phyloP scores from a whole-genome alignment of 108 stramenopile genomes.

The Discostella pseudostelligera region DNA sequence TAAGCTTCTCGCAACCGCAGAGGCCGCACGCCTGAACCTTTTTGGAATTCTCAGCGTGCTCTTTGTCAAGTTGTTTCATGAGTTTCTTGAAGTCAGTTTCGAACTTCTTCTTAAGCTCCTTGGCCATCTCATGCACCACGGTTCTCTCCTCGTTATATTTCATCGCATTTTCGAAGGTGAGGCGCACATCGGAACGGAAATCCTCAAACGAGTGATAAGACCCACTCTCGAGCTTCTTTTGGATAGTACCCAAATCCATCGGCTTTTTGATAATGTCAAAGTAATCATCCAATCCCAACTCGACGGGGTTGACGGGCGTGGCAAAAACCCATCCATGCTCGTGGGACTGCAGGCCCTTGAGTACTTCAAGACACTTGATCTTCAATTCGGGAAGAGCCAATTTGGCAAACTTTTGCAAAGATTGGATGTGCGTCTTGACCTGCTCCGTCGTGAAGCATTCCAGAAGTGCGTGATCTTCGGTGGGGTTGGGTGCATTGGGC shows the following conservation, averaged over 20 bases:
- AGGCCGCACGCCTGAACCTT: conserved; percentile 90
- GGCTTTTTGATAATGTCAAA: conserved; percentile 92
- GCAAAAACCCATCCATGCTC: conserved; percentile 93
- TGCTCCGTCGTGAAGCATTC: conserved; percentile 90
- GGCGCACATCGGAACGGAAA: conserved; percentile 81
- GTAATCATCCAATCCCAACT: conserved; percentile 91
- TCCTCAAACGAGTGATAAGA: conserved; percentile 83
- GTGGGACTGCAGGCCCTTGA: conserved; percentile 84
- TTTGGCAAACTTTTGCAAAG: conserved; percentile 70
- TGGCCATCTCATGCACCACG: conserved; percentile 94
- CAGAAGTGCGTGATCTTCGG: conserved; percentile 83
- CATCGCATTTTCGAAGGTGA: conserved; percentile 98
- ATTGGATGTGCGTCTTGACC: conserved; percentile 88
- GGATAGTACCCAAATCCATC: conserved; percentile 96
- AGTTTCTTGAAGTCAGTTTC: conserved; percentile 74
- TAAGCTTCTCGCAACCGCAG: conserved; percentile 89
- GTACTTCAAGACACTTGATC: conserved; percentile 72
- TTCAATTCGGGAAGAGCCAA: conserved; percentile 76
- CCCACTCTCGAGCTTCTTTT: conserved; percentile 79
- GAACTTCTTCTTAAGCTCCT: conserved; percentile 82
- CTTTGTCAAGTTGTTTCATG: conserved; percentile 75
- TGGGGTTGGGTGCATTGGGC: conserved; percentile 29
- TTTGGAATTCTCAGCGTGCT: conserved; percentile 73
- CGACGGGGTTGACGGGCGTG: conserved; percentile 91
- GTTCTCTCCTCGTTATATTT: conserved; percentile 88